phyloP scores from a whole-genome alignment of 495 filamentous ascomycete species.

The Penicillium turbatum region DNA sequence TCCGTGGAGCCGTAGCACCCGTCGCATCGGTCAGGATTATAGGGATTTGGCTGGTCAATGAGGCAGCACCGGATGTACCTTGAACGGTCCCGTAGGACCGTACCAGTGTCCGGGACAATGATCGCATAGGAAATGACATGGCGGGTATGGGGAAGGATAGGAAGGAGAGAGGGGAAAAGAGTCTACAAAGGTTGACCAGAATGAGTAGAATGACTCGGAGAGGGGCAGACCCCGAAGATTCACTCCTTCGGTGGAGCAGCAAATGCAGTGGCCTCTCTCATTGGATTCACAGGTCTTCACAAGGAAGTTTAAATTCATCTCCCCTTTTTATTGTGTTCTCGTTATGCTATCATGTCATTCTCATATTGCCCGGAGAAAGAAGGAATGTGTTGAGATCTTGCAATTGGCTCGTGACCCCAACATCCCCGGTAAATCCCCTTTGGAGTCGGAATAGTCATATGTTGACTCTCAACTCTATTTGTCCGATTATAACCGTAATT shows the following conservation, averaged over 20 bases:
- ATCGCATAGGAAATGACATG: conserved; percentile 34
- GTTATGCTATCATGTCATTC: background rate
- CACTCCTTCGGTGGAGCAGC: conserved; percentile 20
- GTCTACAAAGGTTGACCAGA: background rate
- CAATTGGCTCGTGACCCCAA: too few relatives aligned
- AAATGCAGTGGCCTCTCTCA: background rate
- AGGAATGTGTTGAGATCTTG: too few relatives aligned
- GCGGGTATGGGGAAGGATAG: conserved; percentile 10
- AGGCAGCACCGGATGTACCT: conserved; percentile 29
- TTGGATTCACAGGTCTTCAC: too few relatives aligned
- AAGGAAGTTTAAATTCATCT: background rate
- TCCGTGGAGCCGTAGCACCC: conserved; percentile 53
- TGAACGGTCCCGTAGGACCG: conserved; percentile 46
- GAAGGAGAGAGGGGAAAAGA: conserved; percentile 1
- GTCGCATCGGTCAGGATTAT: conserved; percentile 50
- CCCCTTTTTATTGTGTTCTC: background rate
- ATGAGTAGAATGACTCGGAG: conserved; percentile 5
- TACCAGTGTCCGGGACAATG: conserved; percentile 27
- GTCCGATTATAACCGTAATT: too few relatives aligned
- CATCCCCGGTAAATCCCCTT: too few relatives aligned
- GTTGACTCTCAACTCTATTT: too few relatives aligned
- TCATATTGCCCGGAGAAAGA: too few relatives aligned
- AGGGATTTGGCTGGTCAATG: conserved; percentile 35
- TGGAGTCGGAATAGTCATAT: too few relatives aligned
- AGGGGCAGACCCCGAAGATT: conserved; percentile 16